These are phyloP conservation scores for Stevia rebaudiana DNA, from an alignment of 140 eudicot genomes.

Conservation along the genomic window DNA sequence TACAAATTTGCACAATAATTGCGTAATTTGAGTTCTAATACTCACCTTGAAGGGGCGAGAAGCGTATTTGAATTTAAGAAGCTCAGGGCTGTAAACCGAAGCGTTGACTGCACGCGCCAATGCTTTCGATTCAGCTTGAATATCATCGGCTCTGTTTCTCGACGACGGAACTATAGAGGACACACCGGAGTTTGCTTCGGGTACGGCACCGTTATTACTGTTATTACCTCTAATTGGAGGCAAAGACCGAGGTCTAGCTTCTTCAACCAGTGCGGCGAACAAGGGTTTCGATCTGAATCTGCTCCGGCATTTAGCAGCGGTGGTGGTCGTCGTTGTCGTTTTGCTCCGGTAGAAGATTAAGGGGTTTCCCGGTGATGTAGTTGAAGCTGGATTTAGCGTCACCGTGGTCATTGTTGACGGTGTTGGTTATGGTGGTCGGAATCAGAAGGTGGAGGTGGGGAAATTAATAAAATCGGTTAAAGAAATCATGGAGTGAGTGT, in stretches of 20 bases:
- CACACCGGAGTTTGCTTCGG: not conserved
- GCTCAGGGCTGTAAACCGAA: slow-evolving; percentile 62
- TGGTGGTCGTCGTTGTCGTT: not conserved
- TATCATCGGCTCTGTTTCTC: slow-evolving; percentile 65
- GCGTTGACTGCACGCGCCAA: slow-evolving; percentile 77
- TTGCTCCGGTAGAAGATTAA: slow-evolving; percentile 20
- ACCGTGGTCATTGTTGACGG: slow-evolving; percentile 16
- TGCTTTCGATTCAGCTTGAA: slow-evolving; percentile 85
- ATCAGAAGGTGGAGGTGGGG: not conserved
- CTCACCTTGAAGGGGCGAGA: slow-evolving; percentile 73
- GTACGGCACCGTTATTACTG: slow-evolving; percentile 13
- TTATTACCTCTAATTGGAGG: slow-evolving; percentile 27
- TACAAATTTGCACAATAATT: not conserved
- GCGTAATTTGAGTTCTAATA: not conserved
- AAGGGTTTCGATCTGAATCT: slow-evolving; percentile 16
- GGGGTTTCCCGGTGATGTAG: slow-evolving; percentile 25
- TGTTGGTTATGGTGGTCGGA: slow-evolving; percentile 11
- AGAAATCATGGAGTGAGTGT: not conserved
- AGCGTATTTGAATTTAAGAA: slow-evolving; percentile 53
- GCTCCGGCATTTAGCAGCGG: slow-evolving; percentile 14
- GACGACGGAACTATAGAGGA: slow-evolving; percentile 23
- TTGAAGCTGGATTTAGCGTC: slow-evolving; percentile 10
- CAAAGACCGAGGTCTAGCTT: slow-evolving; percentile 43
- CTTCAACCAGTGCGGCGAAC: slow-evolving; percentile 42
- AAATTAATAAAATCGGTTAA: not conserved